Evolutionary conservation across 106 monocot genomes (phyloP).

Genomic region (Dioscorea alata): DNA sequence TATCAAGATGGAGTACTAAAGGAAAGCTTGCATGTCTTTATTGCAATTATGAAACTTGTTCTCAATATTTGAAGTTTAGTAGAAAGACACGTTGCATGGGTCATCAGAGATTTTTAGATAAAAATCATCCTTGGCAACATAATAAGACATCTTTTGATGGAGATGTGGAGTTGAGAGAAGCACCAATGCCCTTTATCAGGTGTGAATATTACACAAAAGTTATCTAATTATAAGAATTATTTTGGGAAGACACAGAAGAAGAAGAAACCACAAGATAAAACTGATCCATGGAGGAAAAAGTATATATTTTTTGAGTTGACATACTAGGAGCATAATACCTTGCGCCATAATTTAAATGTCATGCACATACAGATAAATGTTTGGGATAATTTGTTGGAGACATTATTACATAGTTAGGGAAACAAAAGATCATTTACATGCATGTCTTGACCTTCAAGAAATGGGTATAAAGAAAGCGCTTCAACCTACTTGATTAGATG

Average conservation of each 20-base stretch:
- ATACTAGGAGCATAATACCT: constrained; percentile 4
- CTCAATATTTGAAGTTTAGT: neutral
- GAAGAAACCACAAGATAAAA: constrained; percentile 5
- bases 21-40: constrained; percentile 9
- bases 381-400: constrained; percentile 4
- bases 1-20: constrained; percentile 22
- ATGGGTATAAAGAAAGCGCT: too few relatives aligned
- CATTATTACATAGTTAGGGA: constrained; percentile 2
- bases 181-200: too few relatives aligned
- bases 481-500: too few relatives aligned
- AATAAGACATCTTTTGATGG: neutral
- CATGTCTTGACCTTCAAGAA: constrained; percentile 1
- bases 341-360: too few relatives aligned
- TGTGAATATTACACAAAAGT: too few relatives aligned
- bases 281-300: too few relatives aligned
- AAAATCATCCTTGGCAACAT: neutral
- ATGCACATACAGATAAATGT: constrained; percentile 19
- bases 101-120: constrained; percentile 8
- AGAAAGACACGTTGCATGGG: constrained; percentile 4
- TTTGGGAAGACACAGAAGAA: neutral
- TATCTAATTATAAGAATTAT: too few relatives aligned
- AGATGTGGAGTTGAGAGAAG: neutral
- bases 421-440: constrained; percentile 10
- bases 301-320: constrained; percentile 10
- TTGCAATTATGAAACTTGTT: constrained; percentile 6